Base-by-base conservation (phyloP, 2,329 filamentous ascomycete genomes). In the Scopulariopsis brevicaulis region DNA sequence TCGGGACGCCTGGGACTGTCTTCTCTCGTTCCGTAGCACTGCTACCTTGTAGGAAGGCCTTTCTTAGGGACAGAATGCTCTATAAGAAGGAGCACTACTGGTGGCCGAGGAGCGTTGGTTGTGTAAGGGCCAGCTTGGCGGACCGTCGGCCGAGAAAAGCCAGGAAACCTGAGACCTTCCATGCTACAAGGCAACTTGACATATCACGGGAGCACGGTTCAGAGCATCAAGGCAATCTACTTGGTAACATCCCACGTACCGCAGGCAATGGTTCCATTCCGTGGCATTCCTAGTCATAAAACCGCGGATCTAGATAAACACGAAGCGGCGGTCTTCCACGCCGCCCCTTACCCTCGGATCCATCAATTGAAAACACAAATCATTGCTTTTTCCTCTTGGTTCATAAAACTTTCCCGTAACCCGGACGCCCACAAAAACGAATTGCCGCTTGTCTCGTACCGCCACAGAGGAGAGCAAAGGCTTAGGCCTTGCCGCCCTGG, bases 401-500 rank as follows among this genome's bases (percentile, higher is more conserved):
- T n/a, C 40, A 46, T 46, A 5, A 46, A 46, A 15, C 18, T 46
- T 46, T 46, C n/a, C n/a, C 40, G 15, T 46, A 3, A 46, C 15
- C 40, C 20, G 20, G 12, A 50, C 22, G 46, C 22, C 28, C 46
- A 50, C 22, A 51, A 56, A 46, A 50, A 32, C 55, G 40, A 50
- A 56, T 35, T 37, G 43, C 55, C 34, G 10, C 55, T 51, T 56
- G 24, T 50, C 32, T 51, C 40, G 50, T 32, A 32, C 28, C 28
- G 8, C 28, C 28, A 32, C 28, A 51, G 22, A 56, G 50, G 28
- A 37, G 34, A 18, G 4, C 2, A 4, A 28, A 51, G 18, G 4
- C 43, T 12, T 18, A n/a, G 40, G 34, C 43, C 81, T 89, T 90
- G 71, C 81, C 80, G 71, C 81, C 80, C 79, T 90, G 86, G 73